These are phyloP conservation scores for Candida sanyaensis DNA, from an alignment of 1,139 yeast species.

Conservation along the genomic window DNA sequence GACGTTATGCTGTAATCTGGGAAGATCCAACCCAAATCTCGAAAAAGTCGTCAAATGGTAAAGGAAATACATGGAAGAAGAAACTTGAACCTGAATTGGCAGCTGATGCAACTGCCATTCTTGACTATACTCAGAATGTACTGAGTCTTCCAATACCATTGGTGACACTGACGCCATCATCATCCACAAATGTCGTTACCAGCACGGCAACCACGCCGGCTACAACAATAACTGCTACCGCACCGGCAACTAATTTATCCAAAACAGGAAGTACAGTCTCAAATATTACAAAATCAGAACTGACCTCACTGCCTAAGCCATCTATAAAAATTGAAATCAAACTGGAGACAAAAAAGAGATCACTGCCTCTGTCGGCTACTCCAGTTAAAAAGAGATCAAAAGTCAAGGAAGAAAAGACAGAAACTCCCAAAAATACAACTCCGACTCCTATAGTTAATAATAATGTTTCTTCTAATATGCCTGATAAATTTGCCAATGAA, in stretches of 20 bases:
- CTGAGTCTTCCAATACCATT: background rate
- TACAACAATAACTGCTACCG: background rate
- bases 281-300: background rate
- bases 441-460: background rate
- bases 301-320: background rate
- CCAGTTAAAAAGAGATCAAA: background rate
- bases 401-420: constrained; percentile 2
- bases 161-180: background rate
- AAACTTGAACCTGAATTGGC: constrained; percentile 72
- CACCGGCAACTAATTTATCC: background rate
- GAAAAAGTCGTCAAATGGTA: constrained; percentile 38
- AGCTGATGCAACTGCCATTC: constrained; percentile 62
- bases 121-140: constrained; percentile 40
- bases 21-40: constrained; percentile 73
- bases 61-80: constrained; percentile 46
- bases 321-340: constrained; percentile 14
- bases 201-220: too few relatives aligned
- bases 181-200: too few relatives aligned
- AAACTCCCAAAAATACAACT: background rate
- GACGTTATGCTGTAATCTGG: constrained; percentile 91
- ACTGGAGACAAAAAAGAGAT: constrained; percentile 2
- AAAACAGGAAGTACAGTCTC: background rate
- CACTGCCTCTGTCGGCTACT: background rate
- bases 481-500: constrained; percentile 3
- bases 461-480: background rate